Evolutionary conservation across 2,329 filamentous ascomycete species (phyloP).

Genomic region (Penicillium sp.): DNA sequence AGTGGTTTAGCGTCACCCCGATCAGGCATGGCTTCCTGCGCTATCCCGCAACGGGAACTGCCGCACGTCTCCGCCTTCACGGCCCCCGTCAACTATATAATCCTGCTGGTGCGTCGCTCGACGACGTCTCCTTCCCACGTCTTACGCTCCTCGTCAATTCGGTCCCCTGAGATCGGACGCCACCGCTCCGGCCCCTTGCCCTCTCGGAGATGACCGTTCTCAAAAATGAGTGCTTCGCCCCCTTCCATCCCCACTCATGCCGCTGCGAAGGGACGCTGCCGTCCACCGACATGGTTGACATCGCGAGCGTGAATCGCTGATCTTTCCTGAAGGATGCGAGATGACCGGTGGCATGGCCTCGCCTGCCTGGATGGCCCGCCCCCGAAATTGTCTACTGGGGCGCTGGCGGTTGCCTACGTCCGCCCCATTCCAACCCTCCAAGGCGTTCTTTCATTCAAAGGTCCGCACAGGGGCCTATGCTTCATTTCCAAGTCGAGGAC

Average conservation of each 20-base stretch:
- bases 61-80: slow-evolving; percentile 7
- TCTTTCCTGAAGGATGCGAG: not conserved
- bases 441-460: slow-evolving; percentile 1
- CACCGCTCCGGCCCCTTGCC: slow-evolving; percentile 7
- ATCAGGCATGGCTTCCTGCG: slow-evolving; percentile 7
- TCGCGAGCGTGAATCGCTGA: slow-evolving; percentile 1
- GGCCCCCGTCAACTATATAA: slow-evolving; percentile 11
- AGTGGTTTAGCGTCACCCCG: slow-evolving; percentile 5
- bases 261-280: not conserved
- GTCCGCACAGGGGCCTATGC: not conserved
- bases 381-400: not conserved
- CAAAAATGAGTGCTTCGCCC: slow-evolving; percentile 3
- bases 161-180: not conserved
- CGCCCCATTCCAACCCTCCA: not conserved
- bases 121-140: slow-evolving; percentile 7
- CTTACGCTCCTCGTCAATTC: slow-evolving; percentile 7
- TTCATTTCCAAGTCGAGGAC: not conserved
- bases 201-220: slow-evolving; percentile 13
- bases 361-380: not conserved
- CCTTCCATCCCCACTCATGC: not conserved
- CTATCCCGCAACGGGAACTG: slow-evolving; percentile 10
- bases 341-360: slow-evolving; percentile 1
- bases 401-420: not conserved
- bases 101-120: slow-evolving; percentile 13
- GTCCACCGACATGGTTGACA: not conserved